phyloP scores from a whole-genome alignment of 83 land plant genomes.

The Picea abies region DNA sequence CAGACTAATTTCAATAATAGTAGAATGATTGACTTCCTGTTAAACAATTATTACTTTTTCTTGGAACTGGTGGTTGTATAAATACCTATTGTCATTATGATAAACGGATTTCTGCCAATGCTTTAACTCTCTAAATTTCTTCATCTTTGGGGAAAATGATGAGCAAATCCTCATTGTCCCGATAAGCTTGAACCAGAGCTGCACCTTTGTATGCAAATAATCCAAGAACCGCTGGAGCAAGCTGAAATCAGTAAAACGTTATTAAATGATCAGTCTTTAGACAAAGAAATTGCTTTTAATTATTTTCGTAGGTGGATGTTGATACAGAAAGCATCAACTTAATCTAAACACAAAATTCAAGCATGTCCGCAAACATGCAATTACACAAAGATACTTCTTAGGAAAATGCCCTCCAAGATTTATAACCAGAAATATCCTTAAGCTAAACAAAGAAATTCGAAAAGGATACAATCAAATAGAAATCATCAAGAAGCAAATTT shows the following conservation, averaged over 20 bases:
- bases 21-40: background rate
- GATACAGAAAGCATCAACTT: background rate
- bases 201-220: slow-evolving; percentile 97
- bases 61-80: background rate
- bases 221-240: slow-evolving; percentile 87
- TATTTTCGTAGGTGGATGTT: background rate
- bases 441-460: background rate
- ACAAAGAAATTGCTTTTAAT: background rate
- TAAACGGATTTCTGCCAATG: background rate
- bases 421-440: background rate
- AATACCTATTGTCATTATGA: background rate
- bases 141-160: slow-evolving; percentile 60
- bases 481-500: background rate
- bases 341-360: background rate
- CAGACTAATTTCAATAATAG: background rate
- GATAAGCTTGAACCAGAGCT: slow-evolving; percentile 92
- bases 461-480: background rate
- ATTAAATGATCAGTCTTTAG: background rate
- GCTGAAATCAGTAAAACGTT: slow-evolving; percentile 36
- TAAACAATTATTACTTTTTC: background rate
- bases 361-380: background rate
- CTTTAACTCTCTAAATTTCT: slow-evolving; percentile 11
- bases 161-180: slow-evolving; percentile 87
- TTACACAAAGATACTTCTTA: background rate
- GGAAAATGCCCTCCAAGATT: background rate